phyloP scores from a whole-genome alignment of 129 eudicot genomes.

The Dittrichia graveolens region DNA sequence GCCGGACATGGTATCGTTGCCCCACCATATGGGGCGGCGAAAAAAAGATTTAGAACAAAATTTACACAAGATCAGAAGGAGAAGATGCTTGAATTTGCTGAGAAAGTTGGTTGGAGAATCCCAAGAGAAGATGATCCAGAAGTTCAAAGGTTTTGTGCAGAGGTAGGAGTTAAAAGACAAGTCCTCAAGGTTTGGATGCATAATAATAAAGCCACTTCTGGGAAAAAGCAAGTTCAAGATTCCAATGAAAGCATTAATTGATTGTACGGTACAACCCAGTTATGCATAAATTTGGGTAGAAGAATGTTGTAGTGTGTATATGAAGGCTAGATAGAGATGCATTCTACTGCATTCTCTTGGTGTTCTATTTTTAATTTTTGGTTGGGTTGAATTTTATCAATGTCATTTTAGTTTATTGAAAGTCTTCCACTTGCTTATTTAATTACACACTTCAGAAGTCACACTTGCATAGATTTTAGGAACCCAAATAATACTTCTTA shows the following conservation, averaged over 20 bases:
- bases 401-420: conserved; percentile 26
- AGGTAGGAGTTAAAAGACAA: conserved; percentile 81
- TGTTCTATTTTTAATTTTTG: conserved; percentile 23
- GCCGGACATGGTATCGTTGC: conserved; percentile 14
- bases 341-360: conserved; percentile 31
- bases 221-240: conserved; percentile 61
- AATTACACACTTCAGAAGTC: background rate
- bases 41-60: conserved; percentile 69
- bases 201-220: conserved; percentile 71
- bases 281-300: conserved; percentile 36
- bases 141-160: conserved; percentile 79
- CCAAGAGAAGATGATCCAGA: conserved; percentile 85
- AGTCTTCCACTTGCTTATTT: background rate
- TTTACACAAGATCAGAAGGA: conserved; percentile 86
- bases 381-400: conserved; percentile 32
- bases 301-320: conserved; percentile 42
- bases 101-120: conserved; percentile 87
- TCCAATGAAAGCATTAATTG: conserved; percentile 39
- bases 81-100: conserved; percentile 85
- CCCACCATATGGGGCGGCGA: conserved; percentile 51
- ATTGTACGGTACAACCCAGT: conserved; percentile 37
- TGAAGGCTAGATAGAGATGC: conserved; percentile 32
- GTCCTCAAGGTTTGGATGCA: conserved; percentile 97
- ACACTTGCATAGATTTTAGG: background rate
- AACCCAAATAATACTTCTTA: background rate